Percentiles rank a stretch among this genome's conserved stretches.
These are phyloP conservation scores for Colletotrichum lupini DNA, from an alignment of 2,329 filamentous ascomycete species.

Conservation along the genomic window DNA sequence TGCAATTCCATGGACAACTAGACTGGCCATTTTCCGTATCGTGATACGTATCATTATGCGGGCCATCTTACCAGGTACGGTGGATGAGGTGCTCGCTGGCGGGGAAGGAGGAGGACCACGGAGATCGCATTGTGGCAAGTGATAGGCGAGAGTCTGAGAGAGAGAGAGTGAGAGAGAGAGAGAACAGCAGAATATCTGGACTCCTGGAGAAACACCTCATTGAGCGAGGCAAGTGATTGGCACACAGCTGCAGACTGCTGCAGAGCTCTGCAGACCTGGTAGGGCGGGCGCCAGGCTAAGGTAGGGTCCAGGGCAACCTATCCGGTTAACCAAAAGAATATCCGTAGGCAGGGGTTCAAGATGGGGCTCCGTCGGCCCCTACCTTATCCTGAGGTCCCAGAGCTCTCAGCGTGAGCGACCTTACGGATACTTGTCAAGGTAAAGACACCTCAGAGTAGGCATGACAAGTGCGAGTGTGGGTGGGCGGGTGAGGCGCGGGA, in stretches of 20 bases:
- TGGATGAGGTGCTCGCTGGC: neutral
- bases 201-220: neutral
- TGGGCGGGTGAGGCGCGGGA: neutral
- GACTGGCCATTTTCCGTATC: neutral
- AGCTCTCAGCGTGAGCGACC: neutral
- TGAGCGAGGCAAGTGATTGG: neutral
- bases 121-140: neutral
- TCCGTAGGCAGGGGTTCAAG: neutral
- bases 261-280: neutral
- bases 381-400: constrained; percentile 5
- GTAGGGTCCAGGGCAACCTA: neutral
- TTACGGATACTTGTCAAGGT: neutral
- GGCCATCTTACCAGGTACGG: neutral
- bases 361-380: neutral
- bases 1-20: neutral
- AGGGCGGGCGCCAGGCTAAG: constrained; percentile 18
- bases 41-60: neutral
- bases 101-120: neutral
- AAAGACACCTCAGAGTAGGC: neutral
- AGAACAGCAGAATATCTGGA: neutral
- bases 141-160: neutral
- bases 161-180: too few relatives aligned
- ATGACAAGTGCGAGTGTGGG: neutral
- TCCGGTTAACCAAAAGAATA: neutral
- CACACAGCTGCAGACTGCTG: neutral